Percentiles rank a stretch among this genome's conserved stretches.
Conservation (phyloP, 352 stramenopile species). For the Phytophthora quininea region DNA sequence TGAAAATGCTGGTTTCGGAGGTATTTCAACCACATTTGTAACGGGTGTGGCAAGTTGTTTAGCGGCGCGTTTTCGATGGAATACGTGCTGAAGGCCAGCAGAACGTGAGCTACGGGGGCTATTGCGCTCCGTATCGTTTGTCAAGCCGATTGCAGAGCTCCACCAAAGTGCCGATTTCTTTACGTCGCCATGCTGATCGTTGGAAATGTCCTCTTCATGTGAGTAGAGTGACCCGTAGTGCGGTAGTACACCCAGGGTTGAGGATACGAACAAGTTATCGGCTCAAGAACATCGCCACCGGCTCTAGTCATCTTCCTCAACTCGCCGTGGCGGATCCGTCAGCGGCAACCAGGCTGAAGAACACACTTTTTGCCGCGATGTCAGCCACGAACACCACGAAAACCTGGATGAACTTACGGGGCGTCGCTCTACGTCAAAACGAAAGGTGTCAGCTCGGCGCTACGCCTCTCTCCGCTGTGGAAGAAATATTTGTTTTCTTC, state of each 20-base stretch:
- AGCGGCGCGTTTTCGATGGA: conserved; percentile 22
- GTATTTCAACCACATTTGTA: conserved; percentile 10
- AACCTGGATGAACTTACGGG: neutral
- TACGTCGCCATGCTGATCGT: too few species aligned
- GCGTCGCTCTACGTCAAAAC: neutral
- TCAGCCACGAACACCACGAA: neutral
- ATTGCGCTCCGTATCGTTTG: conserved; percentile 4
- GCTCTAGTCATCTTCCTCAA: neutral
- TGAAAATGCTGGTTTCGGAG: conserved; percentile 7
- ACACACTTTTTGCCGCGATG: neutral
- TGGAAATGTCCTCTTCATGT: too few species aligned
- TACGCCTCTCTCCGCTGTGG: neutral
- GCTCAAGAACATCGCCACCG: too few species aligned
- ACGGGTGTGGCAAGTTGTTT: conserved; percentile 25
- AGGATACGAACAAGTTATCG: too few species aligned
- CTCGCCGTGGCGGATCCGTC: neutral
- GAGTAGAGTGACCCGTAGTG: too few species aligned
- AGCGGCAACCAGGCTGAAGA: neutral
- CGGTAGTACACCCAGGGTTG: too few species aligned
- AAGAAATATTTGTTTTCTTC: neutral
- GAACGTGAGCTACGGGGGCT: conserved; percentile 7
- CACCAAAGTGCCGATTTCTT: neutral
- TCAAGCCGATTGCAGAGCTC: neutral
- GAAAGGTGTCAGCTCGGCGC: neutral
- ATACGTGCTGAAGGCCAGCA: conserved; percentile 18